Percentiles rank a stretch among this genome's conserved stretches.
These are phyloP conservation scores for Fusarium falciforme DNA, from an alignment of 2,329 filamentous ascomycete genomes.

Conservation along the genomic window DNA sequence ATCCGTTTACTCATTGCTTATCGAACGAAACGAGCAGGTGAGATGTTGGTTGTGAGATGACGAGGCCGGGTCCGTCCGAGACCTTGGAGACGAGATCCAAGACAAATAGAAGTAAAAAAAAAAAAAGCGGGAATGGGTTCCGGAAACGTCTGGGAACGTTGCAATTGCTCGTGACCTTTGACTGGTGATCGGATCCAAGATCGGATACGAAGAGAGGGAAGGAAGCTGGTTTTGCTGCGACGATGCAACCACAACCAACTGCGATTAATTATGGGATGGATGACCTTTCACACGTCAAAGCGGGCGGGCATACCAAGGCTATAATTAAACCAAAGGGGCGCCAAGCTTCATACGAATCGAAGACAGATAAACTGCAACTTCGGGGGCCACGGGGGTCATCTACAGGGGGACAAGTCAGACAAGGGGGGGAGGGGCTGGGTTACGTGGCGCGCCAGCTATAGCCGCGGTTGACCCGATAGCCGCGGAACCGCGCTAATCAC, in stretches of 20 bases:
- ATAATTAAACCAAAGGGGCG: slow-evolving; percentile 39
- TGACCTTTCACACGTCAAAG: slow-evolving; percentile 23
- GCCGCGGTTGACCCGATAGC: slow-evolving; percentile 26
- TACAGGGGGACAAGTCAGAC: slow-evolving; percentile 8
- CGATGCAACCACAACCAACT: neutral
- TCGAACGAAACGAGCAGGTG: slow-evolving; percentile 25
- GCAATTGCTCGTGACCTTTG: slow-evolving; percentile 2
- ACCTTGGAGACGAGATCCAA: neutral
- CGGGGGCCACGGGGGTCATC: slow-evolving; percentile 5
- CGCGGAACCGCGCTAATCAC: neutral
- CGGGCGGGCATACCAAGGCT: slow-evolving; percentile 27
- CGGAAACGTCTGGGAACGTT: slow-evolving; percentile 23
- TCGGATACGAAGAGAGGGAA: neutral
- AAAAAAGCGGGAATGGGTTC: neutral
- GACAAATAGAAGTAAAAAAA: neutral
- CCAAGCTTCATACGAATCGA: slow-evolving; percentile 22
- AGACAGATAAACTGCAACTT: slow-evolving; percentile 31
- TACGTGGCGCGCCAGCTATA: slow-evolving; percentile 24
- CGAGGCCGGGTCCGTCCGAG: slow-evolving; percentile 6
- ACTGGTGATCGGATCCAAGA: neutral
- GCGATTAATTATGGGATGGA: neutral
- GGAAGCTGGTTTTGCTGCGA: neutral
- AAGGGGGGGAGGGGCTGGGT: slow-evolving; percentile 1
- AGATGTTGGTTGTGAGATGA: slow-evolving; percentile 25
- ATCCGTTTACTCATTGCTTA: slow-evolving; percentile 34